Evolutionary conservation across 805 yeast genomes (phyloP).

Genomic region (Yamadazyma endophytica): DNA sequence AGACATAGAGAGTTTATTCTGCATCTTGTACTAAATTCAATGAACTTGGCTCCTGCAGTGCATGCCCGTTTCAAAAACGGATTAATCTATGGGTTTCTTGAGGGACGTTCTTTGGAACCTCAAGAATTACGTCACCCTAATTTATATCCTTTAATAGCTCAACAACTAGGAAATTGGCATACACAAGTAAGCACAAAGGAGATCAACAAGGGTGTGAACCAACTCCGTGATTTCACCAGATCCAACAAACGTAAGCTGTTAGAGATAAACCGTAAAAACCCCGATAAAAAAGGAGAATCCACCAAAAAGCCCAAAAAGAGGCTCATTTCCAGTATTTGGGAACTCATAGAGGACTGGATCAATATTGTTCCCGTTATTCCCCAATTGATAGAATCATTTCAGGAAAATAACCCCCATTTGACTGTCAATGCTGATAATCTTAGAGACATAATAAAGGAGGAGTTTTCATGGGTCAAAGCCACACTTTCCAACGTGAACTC

Average conservation of each 20-base stretch:
- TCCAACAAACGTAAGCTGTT: constrained; percentile 7
- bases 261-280: constrained; percentile 1
- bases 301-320: constrained; percentile 18
- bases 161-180: constrained; percentile 71
- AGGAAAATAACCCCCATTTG: constrained; percentile 22
- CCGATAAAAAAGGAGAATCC: constrained; percentile 3
- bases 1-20: constrained; percentile 71
- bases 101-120: constrained; percentile 58
- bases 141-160: constrained; percentile 57
- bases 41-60: constrained; percentile 63
- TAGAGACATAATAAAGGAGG: constrained; percentile 40
- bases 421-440: constrained; percentile 19
- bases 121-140: constrained; percentile 46
- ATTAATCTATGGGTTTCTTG: constrained; percentile 62
- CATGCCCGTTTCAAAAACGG: constrained; percentile 71
- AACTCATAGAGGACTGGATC: constrained; percentile 59
- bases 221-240: constrained; percentile 25
- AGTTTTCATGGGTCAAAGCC: constrained; percentile 53
- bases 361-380: constrained; percentile 51
- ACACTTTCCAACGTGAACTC: constrained; percentile 38
- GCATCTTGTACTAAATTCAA: constrained; percentile 56
- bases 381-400: constrained; percentile 32
- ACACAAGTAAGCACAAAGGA: constrained; percentile 38
- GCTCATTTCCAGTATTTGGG: constrained; percentile 51
- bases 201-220: constrained; percentile 45